Evolutionary conservation across 805 yeast genomes (phyloP).

Genomic region (Hanseniaspora clermontiae): DNA sequence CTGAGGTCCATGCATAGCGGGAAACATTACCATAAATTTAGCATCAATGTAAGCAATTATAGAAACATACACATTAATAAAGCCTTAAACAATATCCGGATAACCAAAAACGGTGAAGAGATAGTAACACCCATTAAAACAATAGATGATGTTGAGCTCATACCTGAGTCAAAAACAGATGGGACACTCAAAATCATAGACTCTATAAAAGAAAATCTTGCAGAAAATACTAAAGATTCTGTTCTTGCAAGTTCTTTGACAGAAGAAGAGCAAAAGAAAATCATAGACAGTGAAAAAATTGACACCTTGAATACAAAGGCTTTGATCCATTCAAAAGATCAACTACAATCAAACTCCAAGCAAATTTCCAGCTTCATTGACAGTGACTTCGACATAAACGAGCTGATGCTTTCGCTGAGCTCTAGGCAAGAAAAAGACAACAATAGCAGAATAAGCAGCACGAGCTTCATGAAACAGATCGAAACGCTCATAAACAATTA

Average conservation of each 20-base stretch:
- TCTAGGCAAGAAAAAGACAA: slow-evolving; percentile 14
- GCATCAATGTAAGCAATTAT: neutral
- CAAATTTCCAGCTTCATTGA: neutral
- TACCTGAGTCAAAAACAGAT: neutral
- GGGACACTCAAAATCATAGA: neutral
- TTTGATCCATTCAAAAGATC: neutral
- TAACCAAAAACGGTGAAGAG: slow-evolving; percentile 11
- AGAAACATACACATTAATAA: neutral
- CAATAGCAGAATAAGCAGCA: slow-evolving; percentile 3
- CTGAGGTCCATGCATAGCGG: neutral
- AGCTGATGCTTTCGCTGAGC: neutral
- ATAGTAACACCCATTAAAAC: slow-evolving; percentile 1
- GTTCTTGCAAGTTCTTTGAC: neutral
- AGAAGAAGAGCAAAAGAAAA: neutral
- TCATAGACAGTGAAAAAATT: neutral
- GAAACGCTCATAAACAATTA: neutral
- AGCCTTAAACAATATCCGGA: neutral
- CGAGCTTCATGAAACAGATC: neutral
- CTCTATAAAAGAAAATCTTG: neutral
- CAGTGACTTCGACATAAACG: neutral
- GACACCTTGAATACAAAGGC: neutral
- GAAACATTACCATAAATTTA: too few relatives aligned
- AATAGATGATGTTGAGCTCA: neutral
- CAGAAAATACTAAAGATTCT: neutral
- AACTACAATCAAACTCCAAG: neutral